These are phyloP conservation scores for Ustilago loliicola DNA, from an alignment of 1,284 basidiomycete species.

Conservation along the genomic window DNA sequence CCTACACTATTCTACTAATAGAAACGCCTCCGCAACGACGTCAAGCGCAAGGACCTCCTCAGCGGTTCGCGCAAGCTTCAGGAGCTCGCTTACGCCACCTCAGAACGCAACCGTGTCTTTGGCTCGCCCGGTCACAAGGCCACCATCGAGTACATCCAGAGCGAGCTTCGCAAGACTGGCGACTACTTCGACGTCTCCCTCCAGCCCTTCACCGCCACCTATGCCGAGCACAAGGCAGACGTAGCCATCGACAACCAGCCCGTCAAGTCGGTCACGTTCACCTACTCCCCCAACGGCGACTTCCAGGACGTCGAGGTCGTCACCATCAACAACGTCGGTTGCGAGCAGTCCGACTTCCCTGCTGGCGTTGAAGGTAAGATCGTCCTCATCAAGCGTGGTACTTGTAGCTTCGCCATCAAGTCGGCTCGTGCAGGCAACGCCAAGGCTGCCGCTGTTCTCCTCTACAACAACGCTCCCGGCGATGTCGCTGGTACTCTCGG, in stretches of 20 bases:
- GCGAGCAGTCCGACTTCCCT: constrained; percentile 36
- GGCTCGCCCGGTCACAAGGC: constrained; percentile 43
- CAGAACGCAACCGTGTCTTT: constrained; percentile 42
- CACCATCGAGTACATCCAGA: constrained; percentile 34
- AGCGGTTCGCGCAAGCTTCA: constrained; percentile 25
- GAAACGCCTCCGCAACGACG: constrained; percentile 33
- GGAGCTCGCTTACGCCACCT: constrained; percentile 26
- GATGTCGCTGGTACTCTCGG: constrained; percentile 38
- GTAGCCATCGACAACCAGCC: constrained; percentile 32
- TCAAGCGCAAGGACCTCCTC: constrained; percentile 39
- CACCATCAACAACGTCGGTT: constrained; percentile 35
- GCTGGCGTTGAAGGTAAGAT: constrained; percentile 33
- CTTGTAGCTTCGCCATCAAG: constrained; percentile 31
- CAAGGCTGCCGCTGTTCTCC: constrained; percentile 31
- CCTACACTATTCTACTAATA: neutral
- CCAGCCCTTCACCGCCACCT: constrained; percentile 47
- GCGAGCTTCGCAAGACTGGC: constrained; percentile 22
- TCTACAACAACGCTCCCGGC: constrained; percentile 40
- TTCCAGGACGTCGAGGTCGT: constrained; percentile 30
- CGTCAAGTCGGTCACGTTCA: constrained; percentile 26
- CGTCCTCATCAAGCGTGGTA: constrained; percentile 39
- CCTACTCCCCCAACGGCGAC: constrained; percentile 41
- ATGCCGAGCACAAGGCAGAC: constrained; percentile 27
- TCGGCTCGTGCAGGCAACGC: constrained; percentile 36
- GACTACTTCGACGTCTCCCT: constrained; percentile 45